A percentile compares a stretch with the other conserved stretches of the same genome.
Conservation (phyloP, 768 basidiomycete genomes). For the Phlegmacium glaucopus region DNA sequence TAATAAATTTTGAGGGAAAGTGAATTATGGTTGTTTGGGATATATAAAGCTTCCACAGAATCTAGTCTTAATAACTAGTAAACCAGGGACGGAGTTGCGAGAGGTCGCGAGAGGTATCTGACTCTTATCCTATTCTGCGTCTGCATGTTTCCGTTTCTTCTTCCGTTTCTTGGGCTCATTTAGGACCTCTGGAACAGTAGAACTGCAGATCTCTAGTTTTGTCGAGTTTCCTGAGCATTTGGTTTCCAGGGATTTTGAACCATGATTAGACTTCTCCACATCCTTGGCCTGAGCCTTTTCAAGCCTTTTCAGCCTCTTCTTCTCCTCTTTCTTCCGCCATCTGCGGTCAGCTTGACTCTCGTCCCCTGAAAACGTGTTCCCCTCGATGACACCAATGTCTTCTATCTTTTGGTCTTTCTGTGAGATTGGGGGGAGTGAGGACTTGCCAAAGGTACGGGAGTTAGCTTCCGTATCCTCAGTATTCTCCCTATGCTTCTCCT, state of each 20-base stretch:
- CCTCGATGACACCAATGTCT: no score
- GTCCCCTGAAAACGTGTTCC: not conserved
- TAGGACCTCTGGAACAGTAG: conserved; percentile 3
- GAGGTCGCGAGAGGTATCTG: conserved; percentile 7
- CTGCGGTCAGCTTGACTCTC: not conserved
- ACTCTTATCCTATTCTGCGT: conserved; percentile 3
- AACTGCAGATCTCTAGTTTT: not conserved
- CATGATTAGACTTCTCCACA: not conserved
- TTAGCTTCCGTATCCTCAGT: not conserved
- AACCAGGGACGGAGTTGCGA: no score
- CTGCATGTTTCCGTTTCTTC: conserved; percentile 11
- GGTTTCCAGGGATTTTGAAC: not conserved
- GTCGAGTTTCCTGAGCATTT: not conserved
- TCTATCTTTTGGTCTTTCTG: not conserved
- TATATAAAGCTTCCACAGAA: no score
- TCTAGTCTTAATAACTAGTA: no score
- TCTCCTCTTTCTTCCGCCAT: not conserved
- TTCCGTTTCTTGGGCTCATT: not conserved
- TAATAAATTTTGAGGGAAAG: no score
- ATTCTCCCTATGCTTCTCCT: not conserved
- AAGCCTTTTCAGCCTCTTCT: not conserved
- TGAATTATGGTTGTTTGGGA: no score
- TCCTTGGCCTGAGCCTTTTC: not conserved
- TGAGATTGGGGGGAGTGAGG: not conserved
- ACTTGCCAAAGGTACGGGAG: not conserved